phyloP scores from a whole-genome alignment of 106 monocot genomes.

The Cymbidium sinense region DNA sequence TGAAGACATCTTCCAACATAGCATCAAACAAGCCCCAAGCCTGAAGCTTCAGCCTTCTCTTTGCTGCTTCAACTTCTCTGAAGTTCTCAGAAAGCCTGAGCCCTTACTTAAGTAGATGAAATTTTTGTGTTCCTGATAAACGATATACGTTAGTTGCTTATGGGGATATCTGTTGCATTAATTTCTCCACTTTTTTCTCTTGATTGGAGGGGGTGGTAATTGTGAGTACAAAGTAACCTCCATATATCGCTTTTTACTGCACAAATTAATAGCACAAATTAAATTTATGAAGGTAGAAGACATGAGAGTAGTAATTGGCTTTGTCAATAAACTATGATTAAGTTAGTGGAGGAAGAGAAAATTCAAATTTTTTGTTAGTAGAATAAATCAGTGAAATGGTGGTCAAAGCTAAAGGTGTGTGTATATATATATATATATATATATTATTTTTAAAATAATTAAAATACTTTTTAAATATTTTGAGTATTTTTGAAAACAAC shows the following conservation, averaged over 20 bases:
- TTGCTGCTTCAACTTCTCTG: constrained; percentile 17
- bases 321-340: too few relatives aligned
- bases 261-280: neutral
- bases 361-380: too few relatives aligned
- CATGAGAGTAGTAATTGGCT: too few relatives aligned
- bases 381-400: too few relatives aligned
- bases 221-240: constrained; percentile 39
- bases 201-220: constrained; percentile 27
- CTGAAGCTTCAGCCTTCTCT: constrained; percentile 10
- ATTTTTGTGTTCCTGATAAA: constrained; percentile 34
- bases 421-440: too few relatives aligned
- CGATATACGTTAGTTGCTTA: constrained; percentile 24
- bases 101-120: constrained; percentile 32
- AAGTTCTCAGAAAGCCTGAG: constrained; percentile 30
- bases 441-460: too few relatives aligned
- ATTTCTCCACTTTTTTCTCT: constrained; percentile 28
- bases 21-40: constrained; percentile 43
- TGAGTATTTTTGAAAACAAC: too few relatives aligned
- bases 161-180: constrained; percentile 21
- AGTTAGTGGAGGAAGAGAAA: too few relatives aligned
- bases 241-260: constrained; percentile 49
- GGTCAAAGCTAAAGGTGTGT: too few relatives aligned
- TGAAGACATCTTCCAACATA: constrained; percentile 44
- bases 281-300: too few relatives aligned
- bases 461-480: too few relatives aligned